These are phyloP conservation scores for Thuidium tamariscinum DNA, from an alignment of 225 moss, liverwort and hornwort species.

Conservation along the genomic window DNA sequence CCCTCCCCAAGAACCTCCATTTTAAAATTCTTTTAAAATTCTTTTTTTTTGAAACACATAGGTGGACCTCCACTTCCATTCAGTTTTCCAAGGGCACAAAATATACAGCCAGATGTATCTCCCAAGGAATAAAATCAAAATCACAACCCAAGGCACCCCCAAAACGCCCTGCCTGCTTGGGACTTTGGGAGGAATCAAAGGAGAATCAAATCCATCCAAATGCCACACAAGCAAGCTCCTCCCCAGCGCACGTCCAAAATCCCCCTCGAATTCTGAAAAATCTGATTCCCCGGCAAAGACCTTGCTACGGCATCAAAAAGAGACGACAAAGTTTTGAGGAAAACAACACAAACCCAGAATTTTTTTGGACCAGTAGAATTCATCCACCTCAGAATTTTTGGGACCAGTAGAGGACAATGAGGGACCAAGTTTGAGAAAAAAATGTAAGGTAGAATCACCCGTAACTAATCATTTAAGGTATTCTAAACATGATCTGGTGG, in stretches of 20 bases:
- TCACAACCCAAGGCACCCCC: not conserved
- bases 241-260: not conserved
- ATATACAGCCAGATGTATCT: not conserved
- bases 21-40: too few relatives aligned
- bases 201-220: not conserved
- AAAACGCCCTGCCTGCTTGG: not conserved
- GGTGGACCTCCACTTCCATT: too few relatives aligned
- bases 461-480: too few relatives aligned
- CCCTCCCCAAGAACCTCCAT: too few relatives aligned
- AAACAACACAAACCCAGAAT: accelerated
- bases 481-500: too few relatives aligned
- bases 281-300: not conserved
- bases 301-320: not conserved
- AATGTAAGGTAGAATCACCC: too few relatives aligned
- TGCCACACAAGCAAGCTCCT: not conserved
- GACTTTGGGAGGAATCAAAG: not conserved
- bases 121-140: not conserved
- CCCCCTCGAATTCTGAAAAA: not conserved
- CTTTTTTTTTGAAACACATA: too few relatives aligned
- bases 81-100: not conserved
- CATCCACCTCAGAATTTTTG: too few relatives aligned
- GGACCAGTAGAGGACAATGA: too few relatives aligned
- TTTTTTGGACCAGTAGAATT: too few relatives aligned
- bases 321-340: not conserved
- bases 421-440: too few relatives aligned